A percentile compares a stretch with the other conserved stretches of the same genome.
Evolutionary conservation across 2,329 filamentous ascomycete genomes (phyloP).

Genomic region (Bimuria novae-zelandiae): DNA sequence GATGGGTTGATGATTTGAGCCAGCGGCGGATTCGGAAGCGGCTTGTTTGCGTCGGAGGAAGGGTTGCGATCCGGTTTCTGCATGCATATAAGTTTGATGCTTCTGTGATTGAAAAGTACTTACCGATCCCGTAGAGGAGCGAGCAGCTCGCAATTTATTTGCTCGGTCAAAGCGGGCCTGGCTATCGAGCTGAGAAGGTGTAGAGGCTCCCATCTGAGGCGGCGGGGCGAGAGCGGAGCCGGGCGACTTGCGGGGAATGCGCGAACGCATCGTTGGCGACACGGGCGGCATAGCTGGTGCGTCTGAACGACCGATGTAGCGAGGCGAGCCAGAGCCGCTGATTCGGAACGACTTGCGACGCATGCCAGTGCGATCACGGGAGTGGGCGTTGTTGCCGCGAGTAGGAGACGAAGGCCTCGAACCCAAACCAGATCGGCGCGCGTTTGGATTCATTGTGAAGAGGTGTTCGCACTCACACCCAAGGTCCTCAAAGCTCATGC

Average conservation of each 20-base stretch:
- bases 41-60: slow-evolving; percentile 34
- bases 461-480: slow-evolving; percentile 18
- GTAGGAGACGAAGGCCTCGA: neutral
- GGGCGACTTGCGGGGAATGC: slow-evolving; percentile 33
- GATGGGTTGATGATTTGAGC: slow-evolving; percentile 33
- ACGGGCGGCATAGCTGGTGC: neutral
- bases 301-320: slow-evolving; percentile 3
- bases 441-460: slow-evolving; percentile 14
- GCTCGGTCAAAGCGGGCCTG: slow-evolving; percentile 7
- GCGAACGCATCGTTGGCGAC: slow-evolving; percentile 22
- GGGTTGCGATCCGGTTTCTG: slow-evolving; percentile 5
- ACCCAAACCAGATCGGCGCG: slow-evolving; percentile 11
- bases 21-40: slow-evolving; percentile 47
- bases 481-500: neutral
- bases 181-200: neutral
- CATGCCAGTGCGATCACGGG: neutral
- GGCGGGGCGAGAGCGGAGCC: slow-evolving; percentile 12
- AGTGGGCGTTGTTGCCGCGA: slow-evolving; percentile 14
- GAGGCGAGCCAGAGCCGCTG: slow-evolving; percentile 19
- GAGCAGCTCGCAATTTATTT: neutral
- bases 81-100: slow-evolving; percentile 11
- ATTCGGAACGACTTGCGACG: slow-evolving; percentile 16
- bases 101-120: too few relatives aligned
- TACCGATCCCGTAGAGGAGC: slow-evolving; percentile 3
- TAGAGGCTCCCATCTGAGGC: neutral